Base-by-base conservation (phyloP, 129 eudicot genomes). In the Pulicaria dysenterica region DNA sequence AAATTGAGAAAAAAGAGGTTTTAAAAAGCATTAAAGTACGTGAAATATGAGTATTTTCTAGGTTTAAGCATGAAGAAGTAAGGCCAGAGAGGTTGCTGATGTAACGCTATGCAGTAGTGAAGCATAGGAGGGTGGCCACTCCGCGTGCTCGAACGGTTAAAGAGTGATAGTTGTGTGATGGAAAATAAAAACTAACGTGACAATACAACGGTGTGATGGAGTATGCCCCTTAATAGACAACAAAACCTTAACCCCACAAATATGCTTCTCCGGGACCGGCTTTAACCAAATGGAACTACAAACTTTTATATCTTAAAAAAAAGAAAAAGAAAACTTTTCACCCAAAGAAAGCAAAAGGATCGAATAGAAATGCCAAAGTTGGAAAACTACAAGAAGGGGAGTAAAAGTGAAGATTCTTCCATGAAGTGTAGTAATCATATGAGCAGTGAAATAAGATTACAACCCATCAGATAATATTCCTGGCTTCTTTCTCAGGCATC, bases 401-500 rank as follows among this genome's bases (percentile, higher is more conserved):
- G 16, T 6, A 40, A 74, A 53, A n/a, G 57, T 54, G 55, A 74
- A 75, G 64, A 75, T 75, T 64, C 58, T 65, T 64, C 44, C 79
- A 64, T 41, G 31, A 62, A 40, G 44, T 73, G 65, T 75, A 64
- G 47, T 38, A 43, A 46, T 42, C 56, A 58, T 34, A 71, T 70
- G 67, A 44, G 14, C 76, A 71, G 50, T 43, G 54, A 4, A 39
- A 51, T 50, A 74, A 24, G 64, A 43, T 50, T 63, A 54, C 59
- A 64, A 50, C 16, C 16, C 42, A 53, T 74, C 79, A 41, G 72
- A 74, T 64, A 64, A 53, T 53, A 74, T 51, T 74, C 79, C 56
- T 8, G 39, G 37, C 55, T 74, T 64, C 64, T 44, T 43, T 24
- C 4, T 8, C 61, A 56, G 8, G 61, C 53, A 47, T 47, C 53